Conservation (phyloP, 495 filamentous ascomycete genomes). For the Penicillium bovifimosum region DNA sequence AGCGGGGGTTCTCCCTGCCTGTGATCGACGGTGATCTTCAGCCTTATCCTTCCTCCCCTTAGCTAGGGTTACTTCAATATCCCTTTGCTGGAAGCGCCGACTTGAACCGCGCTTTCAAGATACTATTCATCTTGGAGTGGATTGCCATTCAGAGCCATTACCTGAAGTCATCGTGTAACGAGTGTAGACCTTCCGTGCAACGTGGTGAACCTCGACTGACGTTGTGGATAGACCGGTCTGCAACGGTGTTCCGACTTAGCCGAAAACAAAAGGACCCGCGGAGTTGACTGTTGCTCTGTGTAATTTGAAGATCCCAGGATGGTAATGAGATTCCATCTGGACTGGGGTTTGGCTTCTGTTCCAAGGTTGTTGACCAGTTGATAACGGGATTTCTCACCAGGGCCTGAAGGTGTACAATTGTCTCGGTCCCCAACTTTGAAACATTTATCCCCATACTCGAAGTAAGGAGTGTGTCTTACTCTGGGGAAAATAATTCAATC, state of each 20-base stretch:
- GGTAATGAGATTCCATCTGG: neutral
- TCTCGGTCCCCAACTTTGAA: neutral
- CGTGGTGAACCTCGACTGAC: neutral
- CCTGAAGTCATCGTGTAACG: neutral
- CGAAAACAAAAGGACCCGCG: neutral
- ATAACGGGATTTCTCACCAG: neutral
- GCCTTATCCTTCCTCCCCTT: constrained; percentile 2
- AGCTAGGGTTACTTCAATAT: neutral
- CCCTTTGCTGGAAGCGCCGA: neutral
- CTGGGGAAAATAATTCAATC: neutral
- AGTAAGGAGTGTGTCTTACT: constrained; percentile 1
- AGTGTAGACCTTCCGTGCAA: neutral
- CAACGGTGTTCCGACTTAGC: neutral
- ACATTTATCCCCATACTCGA: neutral
- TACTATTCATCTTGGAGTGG: no score
- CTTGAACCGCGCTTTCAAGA: no score
- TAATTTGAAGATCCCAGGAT: neutral
- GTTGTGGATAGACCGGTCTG: neutral
- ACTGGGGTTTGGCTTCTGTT: neutral
- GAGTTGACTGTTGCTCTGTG: neutral
- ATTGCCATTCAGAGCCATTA: neutral
- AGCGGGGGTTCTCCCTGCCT: constrained; percentile 16
- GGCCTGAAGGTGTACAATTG: neutral
- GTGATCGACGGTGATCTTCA: constrained; percentile 19
- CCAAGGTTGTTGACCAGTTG: no score